Conservation (phyloP, 1,284 basidiomycete species). For the Trichosporon coremiiforme region DNA sequence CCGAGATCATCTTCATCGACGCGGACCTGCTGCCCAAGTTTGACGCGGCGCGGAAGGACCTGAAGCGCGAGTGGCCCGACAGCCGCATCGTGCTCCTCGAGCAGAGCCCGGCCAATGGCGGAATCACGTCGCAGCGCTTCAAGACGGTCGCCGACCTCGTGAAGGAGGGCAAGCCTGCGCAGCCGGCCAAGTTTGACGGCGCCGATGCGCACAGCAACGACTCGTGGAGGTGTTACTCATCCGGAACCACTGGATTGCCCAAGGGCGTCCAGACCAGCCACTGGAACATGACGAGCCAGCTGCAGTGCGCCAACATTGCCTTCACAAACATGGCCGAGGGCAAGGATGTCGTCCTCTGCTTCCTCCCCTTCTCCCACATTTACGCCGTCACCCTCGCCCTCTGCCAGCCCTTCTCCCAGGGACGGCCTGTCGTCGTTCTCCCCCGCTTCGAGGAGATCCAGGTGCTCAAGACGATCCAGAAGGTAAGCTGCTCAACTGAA, state of each 20-base stretch:
- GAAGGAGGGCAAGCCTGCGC: not conserved
- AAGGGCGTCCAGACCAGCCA: slow-evolving; percentile 64
- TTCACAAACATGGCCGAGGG: slow-evolving; percentile 13
- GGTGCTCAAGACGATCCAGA: slow-evolving; percentile 71
- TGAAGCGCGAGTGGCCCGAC: slow-evolving; percentile 23
- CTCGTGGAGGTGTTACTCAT: slow-evolving; percentile 64
- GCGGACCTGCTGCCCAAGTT: slow-evolving; percentile 59
- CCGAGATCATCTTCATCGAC: slow-evolving; percentile 63
- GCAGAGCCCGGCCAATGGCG: slow-evolving; percentile 4
- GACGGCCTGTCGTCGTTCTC: slow-evolving; percentile 68
- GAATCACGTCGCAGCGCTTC: not conserved
- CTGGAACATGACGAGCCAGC: slow-evolving; percentile 62
- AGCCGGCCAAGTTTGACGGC: slow-evolving; percentile 28
- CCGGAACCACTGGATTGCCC: slow-evolving; percentile 61
- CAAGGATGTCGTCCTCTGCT: slow-evolving; percentile 28
- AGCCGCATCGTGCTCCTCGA: slow-evolving; percentile 42
- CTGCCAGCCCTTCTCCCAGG: slow-evolving; percentile 64
- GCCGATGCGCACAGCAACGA: slow-evolving; percentile 16
- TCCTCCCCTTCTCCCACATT: slow-evolving; percentile 33
- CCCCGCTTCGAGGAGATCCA: slow-evolving; percentile 62
- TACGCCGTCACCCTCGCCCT: slow-evolving; percentile 56
- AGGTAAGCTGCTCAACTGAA: slow-evolving; percentile 60
- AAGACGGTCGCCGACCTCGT: slow-evolving; percentile 1
- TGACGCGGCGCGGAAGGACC: slow-evolving; percentile 36
- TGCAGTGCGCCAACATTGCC: slow-evolving; percentile 27